Percentiles rank a stretch among this genome's conserved stretches.
Evolutionary conservation across 2,329 filamentous ascomycete species (phyloP).

Genomic region (Aspergillus sp.): DNA sequence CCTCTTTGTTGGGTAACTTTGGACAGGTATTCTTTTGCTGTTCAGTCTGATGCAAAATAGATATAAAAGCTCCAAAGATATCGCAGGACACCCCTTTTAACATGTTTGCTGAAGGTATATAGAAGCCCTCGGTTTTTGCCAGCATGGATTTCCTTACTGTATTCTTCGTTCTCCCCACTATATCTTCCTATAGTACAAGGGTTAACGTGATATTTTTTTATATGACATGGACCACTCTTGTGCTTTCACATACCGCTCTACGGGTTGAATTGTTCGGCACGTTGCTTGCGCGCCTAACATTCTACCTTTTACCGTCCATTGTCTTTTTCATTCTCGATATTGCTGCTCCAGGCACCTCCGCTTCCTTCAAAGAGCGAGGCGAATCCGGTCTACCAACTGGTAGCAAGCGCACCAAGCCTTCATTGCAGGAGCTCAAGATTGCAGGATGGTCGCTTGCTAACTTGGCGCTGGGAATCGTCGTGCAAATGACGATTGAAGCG

Average conservation of each 20-base stretch:
- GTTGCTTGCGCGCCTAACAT: slow-evolving; percentile 63
- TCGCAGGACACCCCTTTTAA: no score
- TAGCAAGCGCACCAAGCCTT: slow-evolving; percentile 38
- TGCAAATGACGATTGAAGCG: slow-evolving; percentile 59
- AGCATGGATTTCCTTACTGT: slow-evolving; percentile 52
- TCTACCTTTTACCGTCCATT: slow-evolving; percentile 72
- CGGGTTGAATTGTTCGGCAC: slow-evolving; percentile 74
- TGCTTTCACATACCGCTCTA: slow-evolving; percentile 73
- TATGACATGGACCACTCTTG: slow-evolving; percentile 82
- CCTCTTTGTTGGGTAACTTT: background rate
- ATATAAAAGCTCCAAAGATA: background rate
- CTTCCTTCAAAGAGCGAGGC: slow-evolving; percentile 68
- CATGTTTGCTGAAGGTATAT: no score
- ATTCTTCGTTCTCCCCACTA: slow-evolving; percentile 29
- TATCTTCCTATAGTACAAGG: slow-evolving; percentile 72
- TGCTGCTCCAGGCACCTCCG: slow-evolving; percentile 66
- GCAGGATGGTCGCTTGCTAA: slow-evolving; percentile 58
- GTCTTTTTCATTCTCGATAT: slow-evolving; percentile 73
- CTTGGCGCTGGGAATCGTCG: slow-evolving; percentile 50
- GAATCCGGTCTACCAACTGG: slow-evolving; percentile 49
- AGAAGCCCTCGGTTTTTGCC: no score
- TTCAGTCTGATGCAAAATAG: background rate
- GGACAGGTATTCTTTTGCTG: background rate
- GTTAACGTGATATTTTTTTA: slow-evolving; percentile 88
- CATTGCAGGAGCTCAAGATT: slow-evolving; percentile 49